Conservation (phyloP, 495 filamentous ascomycete species). For the Lophiostoma macrostomum region DNA sequence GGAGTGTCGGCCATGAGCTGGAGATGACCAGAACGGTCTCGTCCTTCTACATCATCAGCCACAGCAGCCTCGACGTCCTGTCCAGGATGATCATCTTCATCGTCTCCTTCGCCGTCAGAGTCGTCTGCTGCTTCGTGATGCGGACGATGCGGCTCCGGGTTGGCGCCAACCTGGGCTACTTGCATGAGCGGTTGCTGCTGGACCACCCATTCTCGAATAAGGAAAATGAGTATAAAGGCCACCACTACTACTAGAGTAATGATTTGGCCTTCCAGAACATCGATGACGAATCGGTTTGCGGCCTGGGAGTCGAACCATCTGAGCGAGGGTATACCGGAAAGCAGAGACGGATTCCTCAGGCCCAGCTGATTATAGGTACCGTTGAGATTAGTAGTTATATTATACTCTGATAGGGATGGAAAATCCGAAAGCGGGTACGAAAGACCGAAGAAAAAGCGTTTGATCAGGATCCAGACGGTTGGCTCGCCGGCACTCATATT, state of each 20-base stretch:
- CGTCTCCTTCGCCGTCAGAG: slow-evolving; percentile 24
- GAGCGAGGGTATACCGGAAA: slow-evolving; percentile 72
- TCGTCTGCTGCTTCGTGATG: slow-evolving; percentile 39
- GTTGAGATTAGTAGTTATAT: slow-evolving; percentile 5
- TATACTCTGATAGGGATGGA: not conserved
- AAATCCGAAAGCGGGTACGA: slow-evolving; percentile 8
- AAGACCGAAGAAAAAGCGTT: slow-evolving; percentile 34
- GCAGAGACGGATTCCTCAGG: slow-evolving; percentile 45
- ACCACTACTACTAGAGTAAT: slow-evolving; percentile 88
- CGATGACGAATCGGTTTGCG: slow-evolving; percentile 76
- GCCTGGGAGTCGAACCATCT: slow-evolving; percentile 64
- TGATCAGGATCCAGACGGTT: slow-evolving; percentile 49
- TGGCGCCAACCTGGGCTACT: slow-evolving; percentile 38
- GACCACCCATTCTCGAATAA: slow-evolving; percentile 97
- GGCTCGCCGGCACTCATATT: slow-evolving; percentile 50
- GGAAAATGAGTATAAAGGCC: slow-evolving; percentile 88
- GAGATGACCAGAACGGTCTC: too few species aligned
- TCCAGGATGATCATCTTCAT: too few species aligned
- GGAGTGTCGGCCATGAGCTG: too few species aligned
- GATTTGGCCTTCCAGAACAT: slow-evolving; percentile 85
- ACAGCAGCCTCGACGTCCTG: too few species aligned
- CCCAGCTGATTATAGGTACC: not conserved
- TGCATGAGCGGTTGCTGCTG: slow-evolving; percentile 85
- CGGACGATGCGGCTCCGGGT: slow-evolving; percentile 21
- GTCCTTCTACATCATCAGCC: too few species aligned